Conservation (phyloP, 2,329 filamentous ascomycete species). For the Calycina herbarum region DNA sequence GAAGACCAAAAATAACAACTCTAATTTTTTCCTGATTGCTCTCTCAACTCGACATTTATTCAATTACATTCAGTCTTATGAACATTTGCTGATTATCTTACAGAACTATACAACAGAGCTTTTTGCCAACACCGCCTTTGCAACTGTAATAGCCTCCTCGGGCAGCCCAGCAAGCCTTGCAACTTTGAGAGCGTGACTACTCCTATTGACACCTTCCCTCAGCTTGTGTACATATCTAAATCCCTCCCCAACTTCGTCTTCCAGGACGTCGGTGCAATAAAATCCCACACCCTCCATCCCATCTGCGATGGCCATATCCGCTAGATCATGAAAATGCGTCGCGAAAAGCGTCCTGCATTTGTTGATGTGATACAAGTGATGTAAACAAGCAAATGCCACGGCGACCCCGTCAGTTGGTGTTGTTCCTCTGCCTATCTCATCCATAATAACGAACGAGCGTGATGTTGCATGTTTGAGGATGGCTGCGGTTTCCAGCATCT, state of each 20-base stretch:
- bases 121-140: slow-evolving; percentile 41
- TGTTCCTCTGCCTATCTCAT: slow-evolving; percentile 93
- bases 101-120: slow-evolving; percentile 41
- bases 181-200: slow-evolving; percentile 94
- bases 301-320: slow-evolving; percentile 67
- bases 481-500: slow-evolving; percentile 94
- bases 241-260: slow-evolving; percentile 59
- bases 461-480: slow-evolving; percentile 84
- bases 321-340: slow-evolving; percentile 87
- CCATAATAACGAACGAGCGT: slow-evolving; percentile 93
- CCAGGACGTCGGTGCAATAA: slow-evolving; percentile 88
- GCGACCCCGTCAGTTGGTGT: slow-evolving; percentile 90
- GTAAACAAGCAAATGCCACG: slow-evolving; percentile 83
- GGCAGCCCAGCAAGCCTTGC: slow-evolving; percentile 83
- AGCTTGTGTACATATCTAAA: slow-evolving; percentile 89
- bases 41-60: slow-evolving; percentile 11
- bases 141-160: slow-evolving; percentile 67
- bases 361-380: slow-evolving; percentile 79
- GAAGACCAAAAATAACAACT: slow-evolving; percentile 44
- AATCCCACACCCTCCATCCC: slow-evolving; percentile 44
- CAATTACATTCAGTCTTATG: slow-evolving; percentile 41
- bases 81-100: slow-evolving; percentile 55
- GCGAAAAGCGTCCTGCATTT: slow-evolving; percentile 83
- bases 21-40: slow-evolving; percentile 44
- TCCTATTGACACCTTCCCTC: slow-evolving; percentile 76